Evolutionary conservation across 1,284 basidiomycete genomes (phyloP).

Genomic region (Puccinia novopanici): DNA sequence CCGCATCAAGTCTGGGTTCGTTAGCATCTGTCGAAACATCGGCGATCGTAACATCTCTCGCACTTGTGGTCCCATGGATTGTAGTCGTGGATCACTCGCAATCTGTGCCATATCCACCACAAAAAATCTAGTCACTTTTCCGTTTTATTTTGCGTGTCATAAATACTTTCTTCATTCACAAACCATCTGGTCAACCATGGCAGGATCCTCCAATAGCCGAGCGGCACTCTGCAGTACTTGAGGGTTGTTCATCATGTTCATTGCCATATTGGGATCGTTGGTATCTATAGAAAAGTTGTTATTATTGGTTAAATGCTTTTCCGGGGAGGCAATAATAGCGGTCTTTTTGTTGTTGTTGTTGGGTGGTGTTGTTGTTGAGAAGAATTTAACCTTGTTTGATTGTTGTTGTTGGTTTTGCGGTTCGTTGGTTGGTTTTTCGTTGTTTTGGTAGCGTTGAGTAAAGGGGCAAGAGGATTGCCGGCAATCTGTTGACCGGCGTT

Average conservation of each 20-base stretch:
- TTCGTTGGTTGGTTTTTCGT: too few species aligned
- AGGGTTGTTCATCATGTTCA: slow-evolving; percentile 51
- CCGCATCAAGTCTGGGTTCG: slow-evolving; percentile 52
- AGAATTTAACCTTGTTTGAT: too few species aligned
- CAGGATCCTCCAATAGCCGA: slow-evolving; percentile 65
- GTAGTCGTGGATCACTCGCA: slow-evolving; percentile 75
- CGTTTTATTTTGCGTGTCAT: neutral
- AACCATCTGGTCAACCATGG: slow-evolving; percentile 71
- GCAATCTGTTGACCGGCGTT: slow-evolving; percentile 58
- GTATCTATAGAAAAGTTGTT: slow-evolving; percentile 8
- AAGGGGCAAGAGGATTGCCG: slow-evolving; percentile 59
- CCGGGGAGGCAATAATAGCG: slow-evolving; percentile 62
- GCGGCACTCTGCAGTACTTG: slow-evolving; percentile 45
- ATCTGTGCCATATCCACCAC: slow-evolving; percentile 61
- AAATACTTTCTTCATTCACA: neutral
- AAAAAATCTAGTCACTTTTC: slow-evolving; percentile 2
- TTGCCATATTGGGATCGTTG: slow-evolving; percentile 49
- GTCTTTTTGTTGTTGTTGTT: too few species aligned
- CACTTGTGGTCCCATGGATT: slow-evolving; percentile 75
- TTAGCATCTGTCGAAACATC: slow-evolving; percentile 76
- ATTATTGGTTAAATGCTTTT: neutral
- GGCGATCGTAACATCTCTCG: slow-evolving; percentile 70
- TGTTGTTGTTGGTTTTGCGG: too few species aligned
- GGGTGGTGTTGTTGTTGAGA: too few species aligned
- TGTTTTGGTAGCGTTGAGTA: slow-evolving; percentile 56